Evolutionary conservation across 371 early-diverging fungal species (phyloP), one percentile per base, ranked within the genome.

Genomic region (Rhizoclosmatium hyalinum): DNA sequence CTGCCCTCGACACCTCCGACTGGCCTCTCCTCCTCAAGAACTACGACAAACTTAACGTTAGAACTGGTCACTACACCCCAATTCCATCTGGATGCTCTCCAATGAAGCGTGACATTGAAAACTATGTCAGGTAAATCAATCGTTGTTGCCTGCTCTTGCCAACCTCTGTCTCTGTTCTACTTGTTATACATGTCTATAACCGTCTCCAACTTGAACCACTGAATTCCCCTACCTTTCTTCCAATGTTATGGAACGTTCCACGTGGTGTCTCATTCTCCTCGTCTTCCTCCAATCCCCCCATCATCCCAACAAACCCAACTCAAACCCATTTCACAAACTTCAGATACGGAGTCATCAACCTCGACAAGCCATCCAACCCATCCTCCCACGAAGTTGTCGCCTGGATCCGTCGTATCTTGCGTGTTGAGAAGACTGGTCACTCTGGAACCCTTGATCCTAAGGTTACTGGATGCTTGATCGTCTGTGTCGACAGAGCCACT

Each of bases 361-460:
- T 98, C 67, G 96, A 97, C 87, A 99, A 99, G 91, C 99, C 99
- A 66, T 92, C 98, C 64, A 99, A 99, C 89, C 99, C 99, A 66
- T 98, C 98, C 54, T 99, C 99, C 54, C 99, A 99, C 90, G 99
- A 99, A 89, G 99, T 99, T 58, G 99, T 99, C 58, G 99, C 99
- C 66, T 99, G 99, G 99, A 95, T 99, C 74, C 94, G 98, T 72
- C 94, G 98, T 76, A 99, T 99, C 75, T 92, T 99, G 67, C 92
- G 96, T 70, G 97, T 96, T 57, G 99, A 99, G 79, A 99, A 99
- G 88, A 99, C 99, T 47, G 99, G 99, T 58, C 99, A 99, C 91
- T 91, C 92, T 81, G 99, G 99, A 73, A 99, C 99, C 12, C 92
- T 99, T 10, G 99, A 99, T 88, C 99, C 99, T 76, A 98, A 99